Conservation (phyloP, 495 filamentous ascomycete species). For the Penicillium egyptiacum region DNA sequence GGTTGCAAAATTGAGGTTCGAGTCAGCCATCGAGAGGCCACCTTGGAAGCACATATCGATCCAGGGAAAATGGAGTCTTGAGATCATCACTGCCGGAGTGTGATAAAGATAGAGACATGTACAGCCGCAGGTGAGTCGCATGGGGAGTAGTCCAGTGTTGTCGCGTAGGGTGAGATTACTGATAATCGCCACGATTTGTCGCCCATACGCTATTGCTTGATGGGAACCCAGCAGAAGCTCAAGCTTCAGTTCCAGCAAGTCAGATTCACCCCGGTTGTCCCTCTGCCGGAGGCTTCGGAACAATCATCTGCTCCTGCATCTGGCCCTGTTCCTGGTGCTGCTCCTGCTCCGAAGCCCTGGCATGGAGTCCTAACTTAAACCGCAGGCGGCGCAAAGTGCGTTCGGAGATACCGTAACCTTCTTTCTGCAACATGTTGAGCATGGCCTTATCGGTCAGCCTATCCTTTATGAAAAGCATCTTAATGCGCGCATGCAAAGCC, state of each 20-base stretch:
- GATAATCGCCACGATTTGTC: neutral
- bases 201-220: slow-evolving; percentile 2
- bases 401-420: slow-evolving; percentile 33
- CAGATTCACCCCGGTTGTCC: neutral
- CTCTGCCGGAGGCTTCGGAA: neutral
- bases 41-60: neutral
- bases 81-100: neutral
- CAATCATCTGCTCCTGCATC: slow-evolving; percentile 10
- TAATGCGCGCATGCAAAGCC: slow-evolving; percentile 29
- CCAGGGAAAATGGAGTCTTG: neutral
- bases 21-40: neutral
- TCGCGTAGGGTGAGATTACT: slow-evolving; percentile 1
- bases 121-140: neutral
- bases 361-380: slow-evolving; percentile 31
- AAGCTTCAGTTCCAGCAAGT: neutral
- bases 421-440: slow-evolving; percentile 27
- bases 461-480: slow-evolving; percentile 27
- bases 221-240: neutral
- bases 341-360: slow-evolving; percentile 22
- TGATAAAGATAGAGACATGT: neutral
- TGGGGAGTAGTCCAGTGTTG: neutral
- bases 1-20: neutral
- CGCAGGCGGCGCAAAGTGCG: slow-evolving; percentile 29
- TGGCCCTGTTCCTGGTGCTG: slow-evolving; percentile 6
- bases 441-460: slow-evolving; percentile 33